A percentile compares a stretch with the other conserved stretches of the same genome.
phyloP scores from a whole-genome alignment of 495 filamentous ascomycete genomes.

The Trichoderma orchidacearum region DNA sequence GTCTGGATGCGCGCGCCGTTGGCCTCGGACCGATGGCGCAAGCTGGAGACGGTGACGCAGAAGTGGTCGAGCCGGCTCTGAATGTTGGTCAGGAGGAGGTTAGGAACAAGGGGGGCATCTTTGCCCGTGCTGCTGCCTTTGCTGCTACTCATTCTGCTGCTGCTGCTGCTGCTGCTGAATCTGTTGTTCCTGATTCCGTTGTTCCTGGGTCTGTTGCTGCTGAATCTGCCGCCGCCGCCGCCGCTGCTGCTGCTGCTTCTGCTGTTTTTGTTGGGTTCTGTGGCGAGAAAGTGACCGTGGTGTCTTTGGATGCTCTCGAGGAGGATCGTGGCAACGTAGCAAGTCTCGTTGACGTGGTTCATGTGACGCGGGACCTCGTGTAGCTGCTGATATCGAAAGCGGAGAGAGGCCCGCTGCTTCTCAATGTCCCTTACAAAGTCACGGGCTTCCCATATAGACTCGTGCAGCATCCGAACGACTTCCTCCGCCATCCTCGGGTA shows the following conservation, averaged over 20 bases:
- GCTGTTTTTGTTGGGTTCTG: background rate
- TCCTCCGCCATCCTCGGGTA: conserved; percentile 11
- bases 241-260: too few species aligned
- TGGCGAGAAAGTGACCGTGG: conserved; percentile 8
- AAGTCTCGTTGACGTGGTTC: conserved; percentile 30
- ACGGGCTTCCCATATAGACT: conserved; percentile 20
- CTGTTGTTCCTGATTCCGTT: background rate
- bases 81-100: conserved; percentile 1
- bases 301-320: conserved; percentile 19
- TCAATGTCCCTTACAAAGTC: conserved; percentile 16
- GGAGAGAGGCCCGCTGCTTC: background rate
- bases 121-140: background rate
- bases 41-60: conserved; percentile 21
- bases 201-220: conserved; percentile 5
- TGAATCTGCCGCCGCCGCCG: too few species aligned
- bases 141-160: background rate
- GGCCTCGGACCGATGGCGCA: conserved; percentile 21
- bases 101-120: too few species aligned
- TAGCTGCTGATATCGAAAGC: conserved; percentile 19
- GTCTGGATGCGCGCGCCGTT: conserved; percentile 19
- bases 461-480: conserved; percentile 14
- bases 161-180: background rate
- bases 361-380: conserved; percentile 36
- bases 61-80: conserved; percentile 15
- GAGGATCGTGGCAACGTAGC: conserved; percentile 24